Evolutionary conservation across 2,329 filamentous ascomycete species (phyloP), one percentile per base, ranked within the genome.

Genomic region (Fusarium staphyleae): DNA sequence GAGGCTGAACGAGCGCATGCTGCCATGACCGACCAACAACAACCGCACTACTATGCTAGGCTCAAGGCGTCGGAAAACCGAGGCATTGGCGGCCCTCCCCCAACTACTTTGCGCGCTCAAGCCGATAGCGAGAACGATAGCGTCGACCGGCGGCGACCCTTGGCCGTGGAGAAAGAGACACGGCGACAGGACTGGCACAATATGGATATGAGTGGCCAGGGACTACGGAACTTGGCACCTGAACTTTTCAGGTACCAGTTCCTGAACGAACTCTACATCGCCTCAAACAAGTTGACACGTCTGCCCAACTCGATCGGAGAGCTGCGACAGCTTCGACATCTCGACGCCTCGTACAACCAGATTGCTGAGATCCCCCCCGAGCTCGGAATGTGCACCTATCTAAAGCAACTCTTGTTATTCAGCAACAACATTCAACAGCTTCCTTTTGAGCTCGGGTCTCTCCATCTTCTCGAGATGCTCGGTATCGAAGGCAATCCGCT

Each of bases 201-300:
- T 61, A 81, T 99, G 66, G 95, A 99, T 74, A 88, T 98, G 72
- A 95, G 93, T 66, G 95, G 95, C n/a, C 95, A 98, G 77, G 93
- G 93, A 15, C 79, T 99, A 41, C 88, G 92, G 63, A 90, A 91
- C 53, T 80, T 99, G 26, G 87, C 92, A 1, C 78, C 84, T 8
- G 85, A 89, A 36, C 80, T 99, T 26, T 98, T 98, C 77, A 81
- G 84, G 63, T 99, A 98, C 75, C 83, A 83, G 36, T 98, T 99
- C 73, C 79, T 99, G 50, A 90, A 90, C 63, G 93, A 96, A 74
- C 84, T 99, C 24, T 97, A 96, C 73, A 86, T 99, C 58, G 92
- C 92, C 66, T 93, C 92, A 63, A 99, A 99, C 80, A 93, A 92
- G 72, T 82, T 99, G 53, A 86, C 86, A 22, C 81, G 83, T 37